Conservation (phyloP, 306 rosid species). For the Vicia sativa region DNA sequence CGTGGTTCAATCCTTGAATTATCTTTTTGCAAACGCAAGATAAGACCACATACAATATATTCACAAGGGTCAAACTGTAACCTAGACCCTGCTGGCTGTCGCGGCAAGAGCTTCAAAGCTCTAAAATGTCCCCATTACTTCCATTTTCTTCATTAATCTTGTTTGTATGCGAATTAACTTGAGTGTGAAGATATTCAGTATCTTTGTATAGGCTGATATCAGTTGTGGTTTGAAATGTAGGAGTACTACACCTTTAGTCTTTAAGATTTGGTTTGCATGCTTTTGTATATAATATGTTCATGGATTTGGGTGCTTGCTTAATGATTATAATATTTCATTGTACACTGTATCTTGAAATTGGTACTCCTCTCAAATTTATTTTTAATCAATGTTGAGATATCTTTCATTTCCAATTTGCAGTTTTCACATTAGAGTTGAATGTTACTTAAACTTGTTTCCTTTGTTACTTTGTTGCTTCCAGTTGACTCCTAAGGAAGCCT, state of each 20-base stretch:
- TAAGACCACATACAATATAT: not conserved
- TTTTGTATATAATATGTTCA: conserved; percentile 1
- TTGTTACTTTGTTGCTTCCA: conserved; percentile 45
- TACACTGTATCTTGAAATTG: conserved; percentile 6
- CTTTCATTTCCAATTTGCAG: conserved; percentile 31
- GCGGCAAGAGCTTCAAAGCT: no score
- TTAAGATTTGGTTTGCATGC: conserved; percentile 26
- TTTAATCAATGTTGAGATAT: not conserved
- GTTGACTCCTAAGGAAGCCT: conserved; percentile 97
- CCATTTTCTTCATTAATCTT: not conserved
- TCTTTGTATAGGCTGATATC: not conserved
- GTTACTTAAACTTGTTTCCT: conserved; percentile 33
- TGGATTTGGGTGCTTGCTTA: conserved; percentile 20
- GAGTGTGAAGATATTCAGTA: not conserved
- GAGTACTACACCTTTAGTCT: conserved; percentile 1
- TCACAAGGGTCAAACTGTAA: not conserved
- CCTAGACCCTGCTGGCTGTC: not conserved
- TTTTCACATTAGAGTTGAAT: conserved; percentile 12
- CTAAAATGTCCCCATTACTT: not conserved
- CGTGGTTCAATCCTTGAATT: not conserved
- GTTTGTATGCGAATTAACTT: not conserved
- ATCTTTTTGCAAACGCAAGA: not conserved
- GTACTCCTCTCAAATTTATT: conserved; percentile 20
- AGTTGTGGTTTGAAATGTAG: conserved; percentile 17
- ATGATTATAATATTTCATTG: conserved; percentile 12